Percentiles rank a stretch among this genome's conserved stretches.
Evolutionary conservation across 306 rosid genomes (phyloP).

Genomic region (Prinsepia uniflora): DNA sequence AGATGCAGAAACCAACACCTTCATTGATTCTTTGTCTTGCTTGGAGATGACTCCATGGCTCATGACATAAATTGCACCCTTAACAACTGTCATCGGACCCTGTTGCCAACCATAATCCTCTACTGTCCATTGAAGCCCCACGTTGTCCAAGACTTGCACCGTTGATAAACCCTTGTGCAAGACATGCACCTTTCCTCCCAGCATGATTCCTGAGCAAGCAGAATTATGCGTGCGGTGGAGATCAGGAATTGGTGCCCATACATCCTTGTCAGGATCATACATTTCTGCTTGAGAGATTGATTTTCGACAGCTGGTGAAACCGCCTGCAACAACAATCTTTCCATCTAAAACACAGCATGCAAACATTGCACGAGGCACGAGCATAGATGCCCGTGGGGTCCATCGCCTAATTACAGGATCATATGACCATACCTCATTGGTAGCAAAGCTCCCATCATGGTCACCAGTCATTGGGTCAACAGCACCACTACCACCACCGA

Average conservation of each 20-base stretch:
- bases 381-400: constrained; percentile 78
- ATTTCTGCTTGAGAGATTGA: constrained; percentile 91
- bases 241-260: constrained; percentile 78
- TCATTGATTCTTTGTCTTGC: constrained; percentile 53
- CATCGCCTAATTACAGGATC: constrained; percentile 78
- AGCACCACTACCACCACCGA: constrained; percentile 95
- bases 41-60: constrained; percentile 63
- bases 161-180: constrained; percentile 91
- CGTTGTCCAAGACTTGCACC: constrained; percentile 70
- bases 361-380: constrained; percentile 91
- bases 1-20: constrained; percentile 58
- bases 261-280: constrained; percentile 82
- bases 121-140: constrained; percentile 63
- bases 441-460: constrained; percentile 93
- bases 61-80: constrained; percentile 75
- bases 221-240: constrained; percentile 86
- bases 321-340: constrained; percentile 90
- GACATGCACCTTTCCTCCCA: constrained; percentile 75
- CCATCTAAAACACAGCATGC: constrained; percentile 93
- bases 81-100: constrained; percentile 85
- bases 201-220: constrained; percentile 85
- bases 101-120: constrained; percentile 81
- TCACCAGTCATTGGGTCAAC: constrained; percentile 96
- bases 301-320: constrained; percentile 90
- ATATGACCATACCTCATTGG: constrained; percentile 95